Conservation (phyloP, 2,329 filamentous ascomycete genomes). For the Calonectria pseudoturangicola region DNA sequence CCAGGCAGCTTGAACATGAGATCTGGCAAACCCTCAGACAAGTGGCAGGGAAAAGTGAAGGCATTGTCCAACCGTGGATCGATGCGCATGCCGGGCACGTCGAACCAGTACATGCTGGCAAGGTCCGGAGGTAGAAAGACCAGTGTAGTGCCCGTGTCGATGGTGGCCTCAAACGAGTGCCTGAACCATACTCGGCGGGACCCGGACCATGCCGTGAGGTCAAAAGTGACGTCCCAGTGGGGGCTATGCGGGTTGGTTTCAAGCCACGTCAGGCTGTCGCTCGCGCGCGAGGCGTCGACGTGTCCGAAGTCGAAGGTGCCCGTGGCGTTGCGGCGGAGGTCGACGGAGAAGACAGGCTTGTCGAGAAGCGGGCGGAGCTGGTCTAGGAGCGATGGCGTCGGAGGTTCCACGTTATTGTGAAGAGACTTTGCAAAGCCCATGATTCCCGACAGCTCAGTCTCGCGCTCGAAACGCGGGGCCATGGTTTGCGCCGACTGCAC, state of each 20-base stretch:
- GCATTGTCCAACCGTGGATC: slow-evolving; percentile 65
- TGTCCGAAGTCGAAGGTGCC: slow-evolving; percentile 72
- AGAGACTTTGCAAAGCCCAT: slow-evolving; percentile 71
- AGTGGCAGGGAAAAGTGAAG: slow-evolving; percentile 75
- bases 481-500: slow-evolving; percentile 69
- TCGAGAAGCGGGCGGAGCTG: slow-evolving; percentile 64
- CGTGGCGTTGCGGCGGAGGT: slow-evolving; percentile 68
- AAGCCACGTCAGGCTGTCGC: slow-evolving; percentile 66
- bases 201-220: slow-evolving; percentile 63
- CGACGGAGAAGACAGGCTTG: slow-evolving; percentile 68
- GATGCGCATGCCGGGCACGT: slow-evolving; percentile 71
- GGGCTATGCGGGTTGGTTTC: slow-evolving; percentile 56
- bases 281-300: slow-evolving; percentile 63
- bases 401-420: slow-evolving; percentile 65
- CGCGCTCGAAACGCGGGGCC: slow-evolving; percentile 65
- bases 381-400: slow-evolving; percentile 67
- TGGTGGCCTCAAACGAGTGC: slow-evolving; percentile 71
- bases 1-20: slow-evolving; percentile 72
- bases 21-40: slow-evolving; percentile 72
- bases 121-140: slow-evolving; percentile 75
- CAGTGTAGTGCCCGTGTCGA: slow-evolving; percentile 82
- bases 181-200: slow-evolving; percentile 71
- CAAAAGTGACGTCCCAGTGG: slow-evolving; percentile 69
- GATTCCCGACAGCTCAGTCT: slow-evolving; percentile 68
- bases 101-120: slow-evolving; percentile 75